A percentile compares a stretch with the other conserved stretches of the same genome.
These are phyloP conservation scores for Fusarium clavum DNA, from an alignment of 2,329 filamentous ascomycete genomes.

Conservation along the genomic window DNA sequence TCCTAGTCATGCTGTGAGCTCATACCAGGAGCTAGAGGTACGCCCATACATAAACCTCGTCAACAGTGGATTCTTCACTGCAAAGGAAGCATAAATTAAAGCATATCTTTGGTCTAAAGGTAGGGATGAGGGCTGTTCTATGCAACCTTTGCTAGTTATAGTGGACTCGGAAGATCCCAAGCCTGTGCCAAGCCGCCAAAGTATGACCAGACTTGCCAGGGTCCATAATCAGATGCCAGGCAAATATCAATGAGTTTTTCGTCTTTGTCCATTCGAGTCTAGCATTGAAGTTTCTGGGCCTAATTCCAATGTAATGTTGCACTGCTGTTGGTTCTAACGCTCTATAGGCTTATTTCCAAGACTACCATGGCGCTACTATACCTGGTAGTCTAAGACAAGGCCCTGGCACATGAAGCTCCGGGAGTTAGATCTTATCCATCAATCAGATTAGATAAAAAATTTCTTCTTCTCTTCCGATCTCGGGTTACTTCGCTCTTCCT, in stretches of 20 bases:
- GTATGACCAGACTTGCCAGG: constrained; percentile 11
- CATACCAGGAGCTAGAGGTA: neutral
- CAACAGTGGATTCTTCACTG: neutral
- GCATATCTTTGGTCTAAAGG: neutral
- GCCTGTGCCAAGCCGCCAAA: constrained; percentile 24
- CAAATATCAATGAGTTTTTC: constrained; percentile 4
- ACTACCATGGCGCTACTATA: neutral
- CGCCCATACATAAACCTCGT: neutral
- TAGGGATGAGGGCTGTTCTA: constrained; percentile 1
- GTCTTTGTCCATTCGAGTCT: neutral
- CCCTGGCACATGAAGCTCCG: constrained; percentile 6
- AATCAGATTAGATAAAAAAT: constrained; percentile 43
- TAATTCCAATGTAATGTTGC: neutral
- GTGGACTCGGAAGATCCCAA: constrained; percentile 26
- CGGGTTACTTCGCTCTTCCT: constrained; percentile 14
- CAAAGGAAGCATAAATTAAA: neutral
- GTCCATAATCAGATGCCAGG: neutral
- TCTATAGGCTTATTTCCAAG: neutral
- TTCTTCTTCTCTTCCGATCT: constrained; percentile 35
- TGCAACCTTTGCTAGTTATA: constrained; percentile 10
- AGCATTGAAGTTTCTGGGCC: neutral
- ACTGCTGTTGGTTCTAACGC: neutral
- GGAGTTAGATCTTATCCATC: constrained; percentile 38
- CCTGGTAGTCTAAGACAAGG: neutral
- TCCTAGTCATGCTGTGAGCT: neutral